Base-by-base conservation (phyloP, 1,284 basidiomycete species). In the Trichosporon sp. region DNA sequence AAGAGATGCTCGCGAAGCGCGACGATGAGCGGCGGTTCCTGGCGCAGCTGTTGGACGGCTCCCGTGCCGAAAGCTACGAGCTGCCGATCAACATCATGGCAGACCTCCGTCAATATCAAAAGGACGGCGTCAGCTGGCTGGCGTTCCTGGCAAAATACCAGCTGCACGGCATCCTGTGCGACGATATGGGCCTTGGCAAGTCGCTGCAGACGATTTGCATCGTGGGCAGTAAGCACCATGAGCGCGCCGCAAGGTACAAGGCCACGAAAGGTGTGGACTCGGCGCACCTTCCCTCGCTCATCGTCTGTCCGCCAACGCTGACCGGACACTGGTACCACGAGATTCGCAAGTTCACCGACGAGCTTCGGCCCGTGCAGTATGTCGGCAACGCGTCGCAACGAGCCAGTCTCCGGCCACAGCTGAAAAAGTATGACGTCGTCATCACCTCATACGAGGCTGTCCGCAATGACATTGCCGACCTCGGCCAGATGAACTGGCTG, bases 241-340 rank as follows among this genome's bases (percentile, higher is more conserved):
- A 99, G 83, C 90, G 96, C 10, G 87, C 88, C 6, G 87, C 91
- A 79, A 89, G 88, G 75, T 87, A 90, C 83, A 87, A 90, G 77
- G 86, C 88, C 72, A 92, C 90, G 4, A 84, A 89, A 59, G 90
- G 91, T 0, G 88, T 92, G 0, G 94, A 97, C 80, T 86, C 91
- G 11, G 88, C 92, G 31, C 95, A 93, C 79, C 86, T 99, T 38
- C 96, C 97, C 0, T 98, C 96, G 4, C 88, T 99, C 61, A 96
- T 99, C 74, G 87, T 99, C 70, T 99, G 97, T 79, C 97, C 97
- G 0, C 96, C 97, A 1, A 99, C 97, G 0, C 89, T 99, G 73
- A 93, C 93, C 0, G 96, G 97, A 5, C 97, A 99, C 80, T 99
- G 97, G 97, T 94, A 93, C 81, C 96, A 98, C 84, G 97, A 99